Conservation (phyloP, 2,329 filamentous ascomycete genomes). For the Microcyclosporella mali region DNA sequence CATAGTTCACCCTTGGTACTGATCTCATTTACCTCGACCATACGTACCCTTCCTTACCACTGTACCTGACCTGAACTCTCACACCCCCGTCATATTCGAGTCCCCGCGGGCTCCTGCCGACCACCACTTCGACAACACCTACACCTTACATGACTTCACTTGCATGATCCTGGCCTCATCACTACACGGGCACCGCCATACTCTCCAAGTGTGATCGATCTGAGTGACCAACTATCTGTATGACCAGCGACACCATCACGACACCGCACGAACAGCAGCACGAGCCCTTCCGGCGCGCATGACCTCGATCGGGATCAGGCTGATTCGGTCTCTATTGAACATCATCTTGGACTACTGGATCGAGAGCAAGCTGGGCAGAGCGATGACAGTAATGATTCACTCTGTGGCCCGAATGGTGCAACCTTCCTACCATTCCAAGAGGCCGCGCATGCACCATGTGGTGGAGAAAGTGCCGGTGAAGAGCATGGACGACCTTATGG, state of each 20-base stretch:
- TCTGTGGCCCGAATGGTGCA: constrained; percentile 19
- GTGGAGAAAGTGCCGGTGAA: constrained; percentile 35
- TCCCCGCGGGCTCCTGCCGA: too few species aligned
- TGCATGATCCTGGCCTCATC: too few species aligned
- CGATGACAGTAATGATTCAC: constrained; percentile 23
- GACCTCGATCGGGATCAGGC: constrained; percentile 13
- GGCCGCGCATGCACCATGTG: constrained; percentile 31
- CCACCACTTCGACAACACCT: too few species aligned
- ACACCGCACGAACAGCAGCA: background rate
- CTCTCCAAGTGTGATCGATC: background rate
- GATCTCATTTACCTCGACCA: too few species aligned
- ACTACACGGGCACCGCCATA: background rate
- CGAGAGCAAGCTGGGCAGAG: constrained; percentile 18
- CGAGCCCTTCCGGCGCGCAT: constrained; percentile 9
- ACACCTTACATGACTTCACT: too few species aligned
- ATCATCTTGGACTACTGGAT: constrained; percentile 19
- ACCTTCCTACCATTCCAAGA: constrained; percentile 21
- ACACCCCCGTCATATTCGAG: too few species aligned
- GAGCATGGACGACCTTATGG: constrained; percentile 45
- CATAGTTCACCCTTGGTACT: too few species aligned
- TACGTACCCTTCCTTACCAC: too few species aligned
- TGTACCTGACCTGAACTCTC: too few species aligned
- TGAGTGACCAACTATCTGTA: background rate
- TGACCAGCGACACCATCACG: background rate
- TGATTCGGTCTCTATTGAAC: constrained; percentile 19